phyloP scores from a whole-genome alignment of 257 asterid genomes.

The Primulina huaijiensis region DNA sequence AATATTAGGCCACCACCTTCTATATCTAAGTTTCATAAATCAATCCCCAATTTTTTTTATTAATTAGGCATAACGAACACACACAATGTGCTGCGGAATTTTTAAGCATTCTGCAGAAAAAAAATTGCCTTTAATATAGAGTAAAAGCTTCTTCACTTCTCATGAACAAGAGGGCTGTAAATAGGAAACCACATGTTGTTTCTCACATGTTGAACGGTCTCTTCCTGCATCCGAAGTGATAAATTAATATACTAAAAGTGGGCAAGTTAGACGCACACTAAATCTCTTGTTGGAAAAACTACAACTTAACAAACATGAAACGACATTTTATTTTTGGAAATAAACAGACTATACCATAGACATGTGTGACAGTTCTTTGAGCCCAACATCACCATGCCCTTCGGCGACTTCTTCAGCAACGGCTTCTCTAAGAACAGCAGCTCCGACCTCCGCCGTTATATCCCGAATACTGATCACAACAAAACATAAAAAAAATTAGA shows the following conservation, averaged over 20 bases:
- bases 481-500: conserved; percentile 21
- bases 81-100: conserved; percentile 30
- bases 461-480: conserved; percentile 68
- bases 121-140: conserved; percentile 3
- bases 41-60: conserved; percentile 1
- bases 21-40: conserved; percentile 24
- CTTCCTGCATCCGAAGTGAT: conserved; percentile 63
- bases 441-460: conserved; percentile 94
- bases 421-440: conserved; percentile 58
- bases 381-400: background rate
- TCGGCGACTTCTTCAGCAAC: background rate
- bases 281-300: background rate
- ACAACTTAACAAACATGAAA: no score
- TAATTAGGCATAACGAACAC: background rate
- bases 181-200: conserved; percentile 88
- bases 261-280: background rate
- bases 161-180: conserved; percentile 95
- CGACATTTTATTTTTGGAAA: background rate
- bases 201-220: conserved; percentile 54
- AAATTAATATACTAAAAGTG: background rate
- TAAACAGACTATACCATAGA: background rate
- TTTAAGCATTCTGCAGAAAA: conserved; percentile 21
- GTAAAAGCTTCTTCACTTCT: conserved; percentile 47
- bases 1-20: background rate
- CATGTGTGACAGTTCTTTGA: background rate